Evolutionary conservation across 2,329 filamentous ascomycete genomes (phyloP).

Genomic region (Thielaviopsis musarum): DNA sequence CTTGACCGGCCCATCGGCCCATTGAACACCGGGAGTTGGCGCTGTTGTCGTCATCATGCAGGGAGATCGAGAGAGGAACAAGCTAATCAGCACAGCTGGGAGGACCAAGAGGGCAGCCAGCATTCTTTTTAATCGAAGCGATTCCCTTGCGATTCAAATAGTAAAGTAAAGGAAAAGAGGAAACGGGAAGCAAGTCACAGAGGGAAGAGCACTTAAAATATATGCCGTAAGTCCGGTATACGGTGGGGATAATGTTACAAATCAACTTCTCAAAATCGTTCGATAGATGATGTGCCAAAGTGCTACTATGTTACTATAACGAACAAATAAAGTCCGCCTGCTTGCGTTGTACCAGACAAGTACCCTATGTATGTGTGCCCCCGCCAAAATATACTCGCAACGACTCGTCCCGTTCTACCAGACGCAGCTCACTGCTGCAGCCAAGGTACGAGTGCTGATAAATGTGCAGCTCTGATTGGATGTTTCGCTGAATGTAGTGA

Average conservation of each 20-base stretch:
- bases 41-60: constrained; percentile 20
- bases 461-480: background rate
- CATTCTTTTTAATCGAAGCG: background rate
- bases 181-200: background rate
- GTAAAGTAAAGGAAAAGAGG: background rate
- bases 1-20: constrained; percentile 39
- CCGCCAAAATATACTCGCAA: background rate
- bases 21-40: constrained; percentile 19
- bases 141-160: background rate
- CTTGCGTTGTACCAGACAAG: background rate
- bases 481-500: background rate
- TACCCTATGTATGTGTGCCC: background rate
- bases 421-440: background rate
- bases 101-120: constrained; percentile 17
- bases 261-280: no score
- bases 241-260: no score
- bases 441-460: background rate
- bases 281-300: no score
- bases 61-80: constrained; percentile 22
- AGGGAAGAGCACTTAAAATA: no score
- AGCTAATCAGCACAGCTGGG: constrained; percentile 18
- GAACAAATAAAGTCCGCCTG: background rate
- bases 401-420: background rate
- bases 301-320: background rate
- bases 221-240: no score